Base-by-base conservation (phyloP, 768 basidiomycete genomes). In the Auriculariales sp. region DNA sequence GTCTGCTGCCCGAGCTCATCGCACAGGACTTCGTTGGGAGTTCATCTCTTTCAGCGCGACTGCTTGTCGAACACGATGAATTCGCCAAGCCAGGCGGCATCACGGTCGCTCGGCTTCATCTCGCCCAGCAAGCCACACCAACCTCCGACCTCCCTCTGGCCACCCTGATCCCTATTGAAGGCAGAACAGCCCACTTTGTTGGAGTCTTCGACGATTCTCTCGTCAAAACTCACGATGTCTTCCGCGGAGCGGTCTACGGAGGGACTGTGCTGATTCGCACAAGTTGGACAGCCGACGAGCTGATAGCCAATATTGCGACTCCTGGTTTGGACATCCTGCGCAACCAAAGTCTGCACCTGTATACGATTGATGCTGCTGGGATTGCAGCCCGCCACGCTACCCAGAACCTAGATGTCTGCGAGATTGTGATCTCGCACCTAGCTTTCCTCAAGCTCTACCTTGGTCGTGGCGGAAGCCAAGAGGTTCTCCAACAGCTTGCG, bases 381-480 rank as follows among this genome's bases (percentile, higher is more conserved):
- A 62, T 81, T 33, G 76, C 80, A 22, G 62, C 67, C 19, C 64
- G 64, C 27, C 55, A 77, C 22, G 58, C 61, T 4, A 46, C 58
- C 33, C 48, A 51, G 45, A 55, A 52, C 17, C 54, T 54, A 48
- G 49, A 56, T 4, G 52, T 50, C 28, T 44, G 57, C n/a, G 73
- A 83, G 57, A 71, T 68, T 54, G 63, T 86, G 53, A 59, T 87
- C 30, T 74, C 79, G 35, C 77, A 87, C 56, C 69, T 93, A 27
- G 83, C 85, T 1, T 88, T 97, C 71, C 65, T 97, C 59, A 73
- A 88, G 48, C 70, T 98, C 28, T 98, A 84, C 65, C 68, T 90
- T 33, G 86, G 83, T 27, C 64, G 69, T 46, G 65, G 68, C n/a
- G 81, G 79, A 5, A 72, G 66, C 22, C 73, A 81, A 59, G 61